A percentile compares a stretch with the other conserved stretches of the same genome.
phyloP scores from a whole-genome alignment of 2,329 filamentous ascomycete species.

The Blastomyces silverae region DNA sequence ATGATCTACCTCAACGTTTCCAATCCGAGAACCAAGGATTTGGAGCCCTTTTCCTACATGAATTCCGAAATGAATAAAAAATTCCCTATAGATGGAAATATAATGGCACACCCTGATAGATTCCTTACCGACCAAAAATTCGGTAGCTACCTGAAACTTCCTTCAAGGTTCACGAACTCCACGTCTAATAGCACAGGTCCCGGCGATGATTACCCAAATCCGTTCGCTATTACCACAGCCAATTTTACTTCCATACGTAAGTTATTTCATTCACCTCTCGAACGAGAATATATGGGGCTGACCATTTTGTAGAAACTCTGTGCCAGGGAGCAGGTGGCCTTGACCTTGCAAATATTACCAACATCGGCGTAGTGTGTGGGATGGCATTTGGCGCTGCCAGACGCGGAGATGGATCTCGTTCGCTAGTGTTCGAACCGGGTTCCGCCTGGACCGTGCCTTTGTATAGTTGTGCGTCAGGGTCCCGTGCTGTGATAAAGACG shows the following conservation, averaged over 20 bases:
- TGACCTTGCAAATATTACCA: conserved; percentile 40
- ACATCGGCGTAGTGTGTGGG: conserved; percentile 38
- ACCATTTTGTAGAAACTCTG: conserved; percentile 19
- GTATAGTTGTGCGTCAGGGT: conserved; percentile 41
- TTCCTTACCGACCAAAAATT: conserved; percentile 10
- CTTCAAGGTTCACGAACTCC: conserved; percentile 6
- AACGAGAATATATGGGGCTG: conserved; percentile 14
- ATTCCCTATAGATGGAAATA: conserved; percentile 26
- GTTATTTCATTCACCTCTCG: conserved; percentile 2
- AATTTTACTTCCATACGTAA: conserved; percentile 28
- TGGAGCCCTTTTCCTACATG: conserved; percentile 33
- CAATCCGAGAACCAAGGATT: conserved; percentile 21
- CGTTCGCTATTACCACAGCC: conserved; percentile 25
- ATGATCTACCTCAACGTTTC: conserved; percentile 41
- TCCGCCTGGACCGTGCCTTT: conserved; percentile 41
- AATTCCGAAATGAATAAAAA: conserved; percentile 33
- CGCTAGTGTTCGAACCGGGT: conserved; percentile 37
- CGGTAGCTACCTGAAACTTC: conserved; percentile 12
- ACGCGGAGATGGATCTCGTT: conserved; percentile 31
- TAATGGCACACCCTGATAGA: not conserved
- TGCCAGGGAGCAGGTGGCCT: conserved; percentile 30
- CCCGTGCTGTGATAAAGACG: conserved; percentile 43
- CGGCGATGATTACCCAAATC: conserved; percentile 27
- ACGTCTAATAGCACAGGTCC: conserved; percentile 13
- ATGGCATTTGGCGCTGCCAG: conserved; percentile 38